Evolutionary conservation across 306 rosid species (phyloP), one percentile per base, ranked within the genome.

Genomic region (Biancaea sappan): DNA sequence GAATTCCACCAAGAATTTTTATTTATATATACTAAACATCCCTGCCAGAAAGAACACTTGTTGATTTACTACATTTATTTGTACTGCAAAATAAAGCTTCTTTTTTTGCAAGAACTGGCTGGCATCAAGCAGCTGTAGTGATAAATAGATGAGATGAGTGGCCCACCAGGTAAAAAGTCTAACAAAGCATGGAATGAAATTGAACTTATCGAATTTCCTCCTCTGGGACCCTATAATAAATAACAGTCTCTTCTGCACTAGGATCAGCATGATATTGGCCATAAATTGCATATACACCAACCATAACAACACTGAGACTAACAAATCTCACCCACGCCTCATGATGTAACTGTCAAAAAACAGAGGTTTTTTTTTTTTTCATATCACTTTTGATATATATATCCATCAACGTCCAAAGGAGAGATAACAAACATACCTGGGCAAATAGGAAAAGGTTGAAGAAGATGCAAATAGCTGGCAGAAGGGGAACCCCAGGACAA

Each of bases 271-370:
- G 97, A 80, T 80, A 84, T 82, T 94, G 97, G 58, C 99, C 99
- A 63, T 94, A 92, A 72, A 87, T 79, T 73, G 95, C 97, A 77
- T 94, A 94, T 64, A 92, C 65, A 35, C 85, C 91, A n/a, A 94
- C 59, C 43, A 81, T 82, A 65, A 87, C 48, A 64, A 75, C 65
- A 72, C 88, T 66, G 40, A 94, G 86, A 76, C 92, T 66, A 64
- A 92, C 84, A 75, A 94, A 94, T 90, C 99, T 87, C 75, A 90
- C 79, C 99, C 97, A 88, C 56, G 97, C 97, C 90, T 92, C 97
- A 21, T 86, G 37, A 80, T 94, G 97, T 72, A 92, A 79, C 97
- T 94, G 95, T 69, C 73, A 56, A 85, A 66, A 50, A 24, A 48
- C 69, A 8, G 60, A 51, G 51, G n/a, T n/a, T n/a, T n/a, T n/a